Percentiles rank a stretch among this genome's conserved stretches.
phyloP scores from a whole-genome alignment of 179 eudicot genomes.

The Spergularia azorica region DNA sequence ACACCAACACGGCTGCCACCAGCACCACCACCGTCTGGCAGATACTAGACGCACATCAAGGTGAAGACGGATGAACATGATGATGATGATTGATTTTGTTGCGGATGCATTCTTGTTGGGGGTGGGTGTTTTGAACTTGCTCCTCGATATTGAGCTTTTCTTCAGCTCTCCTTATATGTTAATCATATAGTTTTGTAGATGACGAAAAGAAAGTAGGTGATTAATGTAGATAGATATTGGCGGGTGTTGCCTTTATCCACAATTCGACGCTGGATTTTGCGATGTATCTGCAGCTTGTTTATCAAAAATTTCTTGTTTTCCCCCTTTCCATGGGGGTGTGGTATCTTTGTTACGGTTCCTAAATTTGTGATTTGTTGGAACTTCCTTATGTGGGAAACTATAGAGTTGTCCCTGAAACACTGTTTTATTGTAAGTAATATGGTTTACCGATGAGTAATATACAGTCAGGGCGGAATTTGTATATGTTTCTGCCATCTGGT shows the following conservation, averaged over 20 bases:
- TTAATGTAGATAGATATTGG: conserved; percentile 62
- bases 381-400: neutral
- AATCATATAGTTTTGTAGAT: conserved; percentile 49
- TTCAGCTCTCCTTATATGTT: conserved; percentile 39
- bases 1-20: conserved; percentile 97
- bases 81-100: conserved; percentile 2
- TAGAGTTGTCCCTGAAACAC: neutral
- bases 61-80: conserved; percentile 17
- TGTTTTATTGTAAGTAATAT: neutral
- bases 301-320: conserved; percentile 21
- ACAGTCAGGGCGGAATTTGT: neutral
- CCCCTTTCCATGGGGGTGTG: neutral
- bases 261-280: conserved; percentile 41
- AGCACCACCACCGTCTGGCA: conserved; percentile 80
- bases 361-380: conserved; percentile 7
- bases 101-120: conserved; percentile 38
- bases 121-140: conserved; percentile 35
- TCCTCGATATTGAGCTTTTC: conserved; percentile 36
- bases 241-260: conserved; percentile 17
- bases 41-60: conserved; percentile 34
- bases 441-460: neutral
- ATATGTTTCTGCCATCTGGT: neutral
- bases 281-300: conserved; percentile 36
- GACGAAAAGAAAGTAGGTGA: conserved; percentile 29
- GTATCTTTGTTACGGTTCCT: conserved; percentile 9